Evolutionary conservation across 2,329 filamentous ascomycete genomes (phyloP).

Genomic region (Orbilia blumenaviensis): DNA sequence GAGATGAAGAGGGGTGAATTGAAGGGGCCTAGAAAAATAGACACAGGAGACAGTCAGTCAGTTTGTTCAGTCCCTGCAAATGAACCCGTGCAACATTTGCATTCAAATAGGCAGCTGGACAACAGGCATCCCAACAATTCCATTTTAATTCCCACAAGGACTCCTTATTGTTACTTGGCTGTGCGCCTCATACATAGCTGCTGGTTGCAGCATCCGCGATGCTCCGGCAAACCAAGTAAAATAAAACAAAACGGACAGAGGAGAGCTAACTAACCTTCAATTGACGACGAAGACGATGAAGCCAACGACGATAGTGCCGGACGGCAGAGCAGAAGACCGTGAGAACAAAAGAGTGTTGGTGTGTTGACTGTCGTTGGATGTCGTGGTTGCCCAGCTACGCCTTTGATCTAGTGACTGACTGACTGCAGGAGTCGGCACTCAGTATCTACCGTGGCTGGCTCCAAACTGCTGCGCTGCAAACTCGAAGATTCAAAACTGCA

Average conservation of each 20-base stretch:
- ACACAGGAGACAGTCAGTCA: conserved; percentile 6
- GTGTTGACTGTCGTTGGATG: conserved; percentile 40
- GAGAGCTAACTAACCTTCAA: background rate
- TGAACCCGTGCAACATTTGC: background rate
- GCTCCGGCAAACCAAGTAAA: background rate
- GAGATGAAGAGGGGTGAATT: background rate
- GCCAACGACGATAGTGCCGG: too few species aligned
- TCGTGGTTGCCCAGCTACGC: conserved; percentile 12
- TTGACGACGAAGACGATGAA: background rate
- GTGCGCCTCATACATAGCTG: too few species aligned
- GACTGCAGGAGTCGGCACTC: background rate
- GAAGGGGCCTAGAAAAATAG: background rate
- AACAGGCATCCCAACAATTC: background rate
- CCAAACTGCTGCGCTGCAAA: background rate
- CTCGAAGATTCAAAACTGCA: background rate
- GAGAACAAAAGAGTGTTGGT: conserved; percentile 5
- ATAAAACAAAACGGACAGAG: background rate
- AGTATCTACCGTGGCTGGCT: conserved; percentile 3
- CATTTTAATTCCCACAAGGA: background rate
- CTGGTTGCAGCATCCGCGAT: background rate
- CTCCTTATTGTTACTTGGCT: background rate
- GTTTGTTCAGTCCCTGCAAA: background rate
- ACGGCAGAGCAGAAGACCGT: background rate
- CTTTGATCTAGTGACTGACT: conserved; percentile 13
- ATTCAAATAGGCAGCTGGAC: background rate